Evolutionary conservation across 257 asterid species (phyloP).

Genomic region (Solanum commersonii): DNA sequence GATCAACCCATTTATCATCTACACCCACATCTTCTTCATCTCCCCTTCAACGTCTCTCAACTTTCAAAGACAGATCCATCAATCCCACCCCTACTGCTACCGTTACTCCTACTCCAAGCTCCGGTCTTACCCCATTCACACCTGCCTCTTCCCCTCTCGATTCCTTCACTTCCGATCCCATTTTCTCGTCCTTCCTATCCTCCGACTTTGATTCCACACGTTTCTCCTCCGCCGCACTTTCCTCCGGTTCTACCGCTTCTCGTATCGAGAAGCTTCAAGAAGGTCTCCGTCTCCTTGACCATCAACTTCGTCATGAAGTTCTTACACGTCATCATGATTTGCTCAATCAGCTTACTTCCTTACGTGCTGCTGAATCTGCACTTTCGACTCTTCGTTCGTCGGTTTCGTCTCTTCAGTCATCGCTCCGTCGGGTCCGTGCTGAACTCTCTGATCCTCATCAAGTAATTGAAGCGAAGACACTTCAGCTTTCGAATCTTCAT

Average conservation of each 20-base stretch:
- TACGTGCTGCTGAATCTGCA: slow-evolving; percentile 61
- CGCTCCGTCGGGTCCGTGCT: slow-evolving; percentile 58
- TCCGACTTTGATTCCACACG: slow-evolving; percentile 71
- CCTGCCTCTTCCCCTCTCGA: slow-evolving; percentile 32
- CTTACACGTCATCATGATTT: slow-evolving; percentile 82
- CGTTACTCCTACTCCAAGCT: background rate
- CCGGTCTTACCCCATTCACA: slow-evolving; percentile 2
- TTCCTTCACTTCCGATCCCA: slow-evolving; percentile 73
- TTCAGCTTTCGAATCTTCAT: slow-evolving; percentile 63
- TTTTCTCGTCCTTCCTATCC: slow-evolving; percentile 80
- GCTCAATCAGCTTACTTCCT: slow-evolving; percentile 76
- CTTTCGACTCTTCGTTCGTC: slow-evolving; percentile 73
- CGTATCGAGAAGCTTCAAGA: slow-evolving; percentile 86
- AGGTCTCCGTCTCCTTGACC: slow-evolving; percentile 70
- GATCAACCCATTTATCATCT: slow-evolving; percentile 4
- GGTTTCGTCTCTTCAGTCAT: slow-evolving; percentile 64
- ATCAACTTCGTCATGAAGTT: slow-evolving; percentile 79
- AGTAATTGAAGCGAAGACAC: slow-evolving; percentile 47
- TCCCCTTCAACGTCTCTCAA: slow-evolving; percentile 74
- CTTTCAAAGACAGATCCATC: slow-evolving; percentile 35
- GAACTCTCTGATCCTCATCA: slow-evolving; percentile 88
- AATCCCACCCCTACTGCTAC: slow-evolving; percentile 15
- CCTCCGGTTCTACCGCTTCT: slow-evolving; percentile 95
- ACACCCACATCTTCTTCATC: slow-evolving; percentile 8
- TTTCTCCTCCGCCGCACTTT: slow-evolving; percentile 94